Evolutionary conservation across 2,329 filamentous ascomycete species (phyloP), one percentile per base, ranked within the genome.

Genomic region (Proliferodiscus dingleyae): DNA sequence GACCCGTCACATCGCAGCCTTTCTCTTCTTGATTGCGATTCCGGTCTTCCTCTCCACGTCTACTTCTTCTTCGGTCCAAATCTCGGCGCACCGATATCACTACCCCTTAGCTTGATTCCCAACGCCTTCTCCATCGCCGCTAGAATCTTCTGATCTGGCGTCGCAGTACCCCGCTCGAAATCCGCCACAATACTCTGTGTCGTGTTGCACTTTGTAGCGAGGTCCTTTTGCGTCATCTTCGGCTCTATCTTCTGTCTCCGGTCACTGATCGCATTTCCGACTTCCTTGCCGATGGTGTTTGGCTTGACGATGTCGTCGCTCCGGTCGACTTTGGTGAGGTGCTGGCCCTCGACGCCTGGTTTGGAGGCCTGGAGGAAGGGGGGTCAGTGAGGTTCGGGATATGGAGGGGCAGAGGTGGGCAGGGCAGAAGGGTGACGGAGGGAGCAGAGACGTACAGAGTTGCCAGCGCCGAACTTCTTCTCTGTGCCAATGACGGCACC

Each of bases 301-400:
- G 89, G 90, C 75, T 95, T 95, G 71, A 97, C 85, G 71, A 96
- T 95, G 67, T 96, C 93, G 75, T 97, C 90, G 66, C 83, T 84
- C 59, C 91, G 90, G 77, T 97, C 93, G 68, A 98, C 90, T 76
- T 97, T 96, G 58, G 93, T 97, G 56, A 97, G 78, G 66, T 88
- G 90, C 73, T 98, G 93, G 60, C 93, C 93, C 71, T 97, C 91
- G 56, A 75, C 61, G 43, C 65, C 75, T 51, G 71, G 72, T 63
- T 74, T 75, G 61, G 73, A 69, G 53, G 73, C 65, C 71, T 77
- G 28, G 22, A 21, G 21, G 22, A 10, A 22, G 22, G 26, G 46
- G 48, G 16, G 34, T 33, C 36, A 16, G 26, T 5, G 37, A 13
- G 11, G 33, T 10, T 26, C 18, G 21, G 41, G 28, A 29, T n/a